Conservation (phyloP, 768 basidiomycete species). For the Dentipellis sp. region DNA sequence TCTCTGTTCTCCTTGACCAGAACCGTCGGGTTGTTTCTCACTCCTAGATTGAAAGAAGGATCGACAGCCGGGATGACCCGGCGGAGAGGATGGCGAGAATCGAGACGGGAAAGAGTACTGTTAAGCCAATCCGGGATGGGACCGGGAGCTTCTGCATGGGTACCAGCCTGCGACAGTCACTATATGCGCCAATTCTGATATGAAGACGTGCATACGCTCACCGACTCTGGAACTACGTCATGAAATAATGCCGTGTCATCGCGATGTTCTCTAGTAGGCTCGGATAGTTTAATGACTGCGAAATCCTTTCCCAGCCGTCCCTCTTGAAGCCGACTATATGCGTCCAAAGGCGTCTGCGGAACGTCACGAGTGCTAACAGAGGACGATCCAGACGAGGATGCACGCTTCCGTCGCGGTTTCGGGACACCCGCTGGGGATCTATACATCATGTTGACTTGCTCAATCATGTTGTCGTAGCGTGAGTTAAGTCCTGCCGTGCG, state of each 20-base stretch:
- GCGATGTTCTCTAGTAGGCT: too few relatives aligned
- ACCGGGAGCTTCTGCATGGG: slow-evolving; percentile 12
- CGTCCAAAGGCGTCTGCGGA: slow-evolving; percentile 31
- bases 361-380: slow-evolving; percentile 32
- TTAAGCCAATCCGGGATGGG: slow-evolving; percentile 49
- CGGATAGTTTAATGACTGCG: slow-evolving; percentile 28
- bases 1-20: too few relatives aligned
- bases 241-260: too few relatives aligned
- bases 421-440: slow-evolving; percentile 4
- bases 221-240: too few relatives aligned
- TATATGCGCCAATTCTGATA: too few relatives aligned
- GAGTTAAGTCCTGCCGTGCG: slow-evolving; percentile 43
- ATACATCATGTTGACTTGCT: slow-evolving; percentile 39
- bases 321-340: slow-evolving; percentile 25
- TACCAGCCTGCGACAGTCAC: background rate
- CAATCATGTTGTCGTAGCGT: slow-evolving; percentile 61
- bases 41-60: background rate
- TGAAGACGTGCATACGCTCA: too few relatives aligned
- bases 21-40: too few relatives aligned
- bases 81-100: slow-evolving; percentile 37
- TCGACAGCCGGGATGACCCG: slow-evolving; percentile 20
- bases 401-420: slow-evolving; percentile 20
- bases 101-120: slow-evolving; percentile 39
- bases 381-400: slow-evolving; percentile 34
- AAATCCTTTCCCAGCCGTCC: slow-evolving; percentile 31